Conservation (phyloP, 768 basidiomycete species). For the Jaapia argillacea region DNA sequence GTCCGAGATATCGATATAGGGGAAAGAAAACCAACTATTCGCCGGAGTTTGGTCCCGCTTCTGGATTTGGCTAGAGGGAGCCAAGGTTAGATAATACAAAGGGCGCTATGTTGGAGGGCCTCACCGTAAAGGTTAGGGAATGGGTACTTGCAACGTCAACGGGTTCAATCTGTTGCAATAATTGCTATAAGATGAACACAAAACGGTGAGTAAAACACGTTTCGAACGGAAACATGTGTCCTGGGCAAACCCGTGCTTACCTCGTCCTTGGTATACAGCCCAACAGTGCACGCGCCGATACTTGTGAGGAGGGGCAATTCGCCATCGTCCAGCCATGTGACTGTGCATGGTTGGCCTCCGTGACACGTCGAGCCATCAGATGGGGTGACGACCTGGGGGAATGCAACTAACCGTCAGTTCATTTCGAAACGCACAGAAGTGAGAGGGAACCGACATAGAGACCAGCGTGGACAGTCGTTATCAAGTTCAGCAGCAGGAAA, state of each 20-base stretch:
- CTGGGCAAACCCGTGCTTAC: too few relatives aligned
- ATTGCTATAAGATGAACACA: conserved; percentile 25
- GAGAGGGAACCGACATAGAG: too few relatives aligned
- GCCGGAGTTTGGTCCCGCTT: conserved; percentile 46
- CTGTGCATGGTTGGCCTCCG: conserved; percentile 41
- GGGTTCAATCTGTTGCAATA: conserved; percentile 46
- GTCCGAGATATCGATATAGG: too few relatives aligned
- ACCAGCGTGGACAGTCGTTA: too few relatives aligned
- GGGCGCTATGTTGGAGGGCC: conserved; percentile 9
- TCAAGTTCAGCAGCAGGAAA: too few relatives aligned
- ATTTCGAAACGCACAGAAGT: too few relatives aligned
- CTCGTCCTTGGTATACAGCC: conserved; percentile 45
- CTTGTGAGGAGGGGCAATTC: conserved; percentile 30
- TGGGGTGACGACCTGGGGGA: conserved; percentile 44
- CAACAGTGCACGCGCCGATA: conserved; percentile 45
- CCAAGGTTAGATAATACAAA: conserved; percentile 1
- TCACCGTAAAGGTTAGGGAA: conserved; percentile 49
- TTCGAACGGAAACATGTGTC: neutral
- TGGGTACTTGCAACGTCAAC: conserved; percentile 38
- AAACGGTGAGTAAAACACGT: neutral
- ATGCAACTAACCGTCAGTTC: too few relatives aligned
- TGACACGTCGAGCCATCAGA: conserved; percentile 31
- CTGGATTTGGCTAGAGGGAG: conserved; percentile 36
- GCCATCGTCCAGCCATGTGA: conserved; percentile 62
- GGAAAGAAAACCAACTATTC: conserved; percentile 36